Conservation (phyloP, 306 rosid genomes). For the Dalbergia cultrata region DNA sequence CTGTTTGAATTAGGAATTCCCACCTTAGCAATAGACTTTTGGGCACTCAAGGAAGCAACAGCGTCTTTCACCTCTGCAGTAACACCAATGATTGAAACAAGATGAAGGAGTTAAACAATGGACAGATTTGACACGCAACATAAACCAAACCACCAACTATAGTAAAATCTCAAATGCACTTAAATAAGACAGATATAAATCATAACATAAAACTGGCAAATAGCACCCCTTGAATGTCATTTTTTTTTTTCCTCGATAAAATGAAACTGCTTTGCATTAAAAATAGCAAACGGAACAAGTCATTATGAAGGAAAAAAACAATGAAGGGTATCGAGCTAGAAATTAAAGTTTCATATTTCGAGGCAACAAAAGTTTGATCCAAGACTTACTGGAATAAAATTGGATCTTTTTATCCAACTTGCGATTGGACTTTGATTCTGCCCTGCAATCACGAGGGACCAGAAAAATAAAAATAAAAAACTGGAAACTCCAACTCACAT, state of each 20-base stretch:
- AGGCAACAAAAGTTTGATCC: not conserved
- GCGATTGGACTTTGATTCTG: constrained; percentile 44
- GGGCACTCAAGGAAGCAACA: constrained; percentile 67
- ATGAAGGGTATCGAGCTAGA: not conserved
- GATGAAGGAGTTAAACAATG: constrained; percentile 3
- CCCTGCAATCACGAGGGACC: constrained; percentile 38
- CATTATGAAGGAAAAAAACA: not conserved
- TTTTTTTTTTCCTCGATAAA: not conserved
- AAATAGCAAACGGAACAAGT: not conserved
- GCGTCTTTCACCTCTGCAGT: constrained; percentile 76
- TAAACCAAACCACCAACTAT: constrained; percentile 8
- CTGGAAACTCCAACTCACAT: not conserved
- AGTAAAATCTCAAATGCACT: constrained; percentile 6
- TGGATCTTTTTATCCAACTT: constrained; percentile 55
- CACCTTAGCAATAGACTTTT: constrained; percentile 76
- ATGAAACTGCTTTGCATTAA: not conserved
- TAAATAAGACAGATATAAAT: not conserved
- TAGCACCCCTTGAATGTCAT: not conserved
- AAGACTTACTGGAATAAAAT: constrained; percentile 59
- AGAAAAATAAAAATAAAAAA: not conserved
- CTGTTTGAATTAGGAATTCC: constrained; percentile 22
- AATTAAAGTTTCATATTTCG: not conserved
- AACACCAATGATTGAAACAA: constrained; percentile 16
- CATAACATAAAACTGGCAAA: not conserved
- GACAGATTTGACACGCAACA: constrained; percentile 7